Base-by-base conservation (phyloP, 1,284 basidiomycete genomes). In the Ustilago shanxiensis region DNA sequence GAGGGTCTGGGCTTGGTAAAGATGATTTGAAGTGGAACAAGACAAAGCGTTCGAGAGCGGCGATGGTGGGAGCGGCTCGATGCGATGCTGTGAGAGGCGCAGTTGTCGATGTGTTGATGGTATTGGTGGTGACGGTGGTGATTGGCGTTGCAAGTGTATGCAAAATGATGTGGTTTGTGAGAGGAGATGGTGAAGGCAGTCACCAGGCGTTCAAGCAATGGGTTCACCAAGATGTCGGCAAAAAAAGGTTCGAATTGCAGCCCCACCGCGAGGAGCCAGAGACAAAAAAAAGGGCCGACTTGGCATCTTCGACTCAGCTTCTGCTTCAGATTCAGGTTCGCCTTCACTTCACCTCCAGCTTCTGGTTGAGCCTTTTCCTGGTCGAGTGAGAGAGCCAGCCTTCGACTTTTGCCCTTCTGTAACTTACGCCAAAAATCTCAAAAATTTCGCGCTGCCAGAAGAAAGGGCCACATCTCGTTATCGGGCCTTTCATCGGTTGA, bases 11-110 rank as follows among this genome's bases (percentile, higher is more conserved):
- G n/a, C 3, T 44, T n/a, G 10, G 20, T 20, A 22, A 7, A 44
- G 41, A 20, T n/a, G 20, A 8, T 7, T 11, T 44, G n/a, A 11
- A 26, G 16, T 35, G 39, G 39, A 8, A 16, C 53, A 22, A 49
- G 53, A 53, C 37, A 45, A 53, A 61, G 51, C 59, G 44, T 49
- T 54, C n/a, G 28, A 55, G 29, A 44, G 59, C 50, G 59, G 49
- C 49, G 24, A 26, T 20, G 41, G 24, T 26, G 24, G 18, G 3
- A 22, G 60, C 51, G 8, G 52, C 52, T 45, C 44, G 39, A 22
- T 26, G 45, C 41, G 18, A 29, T 47, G 60, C 44, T 33, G 29
- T 47, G 44, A 18, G 2, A 13, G 51, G 6, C 14, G 20, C n/a
- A 24, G 28, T 39, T 11, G 50, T 13, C 10, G 29, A 35, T 26